Evolutionary conservation across 768 basidiomycete genomes (phyloP).

Genomic region (Gymnopilus dilepis): DNA sequence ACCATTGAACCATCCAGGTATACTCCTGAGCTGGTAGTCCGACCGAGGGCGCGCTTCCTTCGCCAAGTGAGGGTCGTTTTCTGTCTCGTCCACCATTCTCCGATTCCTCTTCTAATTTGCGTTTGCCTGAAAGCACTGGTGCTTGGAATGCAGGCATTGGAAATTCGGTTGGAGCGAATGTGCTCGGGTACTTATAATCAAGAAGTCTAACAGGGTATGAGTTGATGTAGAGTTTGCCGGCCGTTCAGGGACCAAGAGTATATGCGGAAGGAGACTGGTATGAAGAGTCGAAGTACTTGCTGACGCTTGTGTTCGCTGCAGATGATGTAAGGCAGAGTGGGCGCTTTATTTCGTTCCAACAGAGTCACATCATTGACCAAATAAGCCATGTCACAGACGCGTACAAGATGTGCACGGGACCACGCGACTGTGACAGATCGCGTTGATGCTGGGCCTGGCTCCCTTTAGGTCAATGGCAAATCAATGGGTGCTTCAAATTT

Average conservation of each 20-base stretch:
- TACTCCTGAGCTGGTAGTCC: conserved; percentile 11
- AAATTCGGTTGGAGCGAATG: neutral
- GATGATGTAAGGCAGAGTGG: no score
- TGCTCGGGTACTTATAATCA: no score
- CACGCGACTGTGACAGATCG: neutral
- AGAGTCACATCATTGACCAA: no score
- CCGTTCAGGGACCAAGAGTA: neutral
- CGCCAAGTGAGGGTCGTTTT: conserved; percentile 38
- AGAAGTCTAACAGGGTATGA: no score
- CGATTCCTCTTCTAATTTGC: conserved; percentile 36
- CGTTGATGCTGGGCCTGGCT: no score
- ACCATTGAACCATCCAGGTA: conserved; percentile 84
- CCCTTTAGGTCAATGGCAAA: no score
- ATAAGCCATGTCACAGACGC: neutral
- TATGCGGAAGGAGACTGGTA: neutral
- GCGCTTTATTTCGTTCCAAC: no score
- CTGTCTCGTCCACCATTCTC: conserved; percentile 22
- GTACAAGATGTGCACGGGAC: neutral
- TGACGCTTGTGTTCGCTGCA: no score
- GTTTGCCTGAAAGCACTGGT: conserved; percentile 33
- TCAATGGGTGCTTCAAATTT: no score
- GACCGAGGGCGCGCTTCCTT: conserved; percentile 33
- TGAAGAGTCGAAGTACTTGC: no score
- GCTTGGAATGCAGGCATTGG: conserved; percentile 36
- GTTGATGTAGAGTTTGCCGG: neutral